Base-by-base conservation (phyloP, 768 basidiomycete species). In the Mycena chlorophos region DNA sequence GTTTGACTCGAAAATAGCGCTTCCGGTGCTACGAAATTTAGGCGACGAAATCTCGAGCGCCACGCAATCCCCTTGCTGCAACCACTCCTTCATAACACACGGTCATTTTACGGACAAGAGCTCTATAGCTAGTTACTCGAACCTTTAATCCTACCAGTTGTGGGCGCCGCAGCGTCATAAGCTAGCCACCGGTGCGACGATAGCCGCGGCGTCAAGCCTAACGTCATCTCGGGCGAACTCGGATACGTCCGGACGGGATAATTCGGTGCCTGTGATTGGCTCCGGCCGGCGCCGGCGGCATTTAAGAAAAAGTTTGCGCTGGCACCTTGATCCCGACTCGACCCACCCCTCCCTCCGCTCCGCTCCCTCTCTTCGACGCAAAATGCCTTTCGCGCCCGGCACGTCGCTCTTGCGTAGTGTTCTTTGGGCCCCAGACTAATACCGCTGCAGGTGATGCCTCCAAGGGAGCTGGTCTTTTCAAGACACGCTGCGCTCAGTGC, bases 391-490 rank as follows among this genome's bases (percentile, higher is more conserved):
- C 68, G 47, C 73, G 65, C 19, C 72, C 49, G 79, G 79, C 79
- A 14, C 8, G 78, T 68, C 14, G 22, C 25, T 43, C 3, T 47
- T 4, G 37, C 17, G 22, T 34, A 31, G 19, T 39, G 14, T 3
- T 28, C 22, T 1, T 28, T 20, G n/a, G n/a, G 12, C 25, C 16
- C 13, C 8, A 6, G 6, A 22, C 40, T 37, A 37, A 37, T 43
- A 19, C 8, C 5, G 45, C 23, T 57, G 26, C 53, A 83, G 95
- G 95, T 85, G 91, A 97, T 78, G 73, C 88, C 68, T 66, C 66
- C 54, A 97, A 95, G 83, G 95, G 95, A 75, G 94, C 95, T 70
- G 77, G 79, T 69, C 88, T 97, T 72, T 98, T 98, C 88, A 96
- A 94, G 81, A 94, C 94, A 57, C 89, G 94, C 55, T 94, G 91